Conservation (phyloP, 306 rosid species). For the Cucurbita ficifolia region DNA sequence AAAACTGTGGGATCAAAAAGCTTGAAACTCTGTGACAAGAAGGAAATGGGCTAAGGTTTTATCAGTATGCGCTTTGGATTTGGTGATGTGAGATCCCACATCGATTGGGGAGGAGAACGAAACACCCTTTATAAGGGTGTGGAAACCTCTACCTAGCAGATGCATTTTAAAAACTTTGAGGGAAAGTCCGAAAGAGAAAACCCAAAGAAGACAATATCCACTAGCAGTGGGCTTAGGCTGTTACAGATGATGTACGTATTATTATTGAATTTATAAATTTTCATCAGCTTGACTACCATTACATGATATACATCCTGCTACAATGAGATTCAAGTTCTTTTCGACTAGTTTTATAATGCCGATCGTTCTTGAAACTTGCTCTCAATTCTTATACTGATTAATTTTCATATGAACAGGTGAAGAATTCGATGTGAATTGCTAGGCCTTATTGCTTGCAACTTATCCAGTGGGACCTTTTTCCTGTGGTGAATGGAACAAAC, state of each 20-base stretch:
- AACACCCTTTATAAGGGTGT: no score
- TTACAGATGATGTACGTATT: not conserved
- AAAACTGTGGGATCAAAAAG: not conserved
- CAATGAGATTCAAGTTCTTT: not conserved
- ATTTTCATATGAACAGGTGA: not conserved
- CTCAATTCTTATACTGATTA: not conserved
- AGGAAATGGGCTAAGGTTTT: not conserved
- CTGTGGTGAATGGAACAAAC: not conserved
- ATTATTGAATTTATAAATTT: not conserved
- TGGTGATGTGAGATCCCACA: not conserved
- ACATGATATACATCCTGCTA: not conserved
- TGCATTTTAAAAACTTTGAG: no score
- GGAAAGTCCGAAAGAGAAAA: no score
- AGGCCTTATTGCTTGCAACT: not conserved
- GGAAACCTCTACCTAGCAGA: no score
- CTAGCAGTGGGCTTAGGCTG: no score
- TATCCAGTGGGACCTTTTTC: not conserved
- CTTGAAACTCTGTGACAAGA: not conserved
- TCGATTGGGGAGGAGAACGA: no score
- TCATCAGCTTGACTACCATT: not conserved
- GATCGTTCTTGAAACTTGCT: not conserved
- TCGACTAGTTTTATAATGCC: not conserved
- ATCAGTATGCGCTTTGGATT: not conserved
- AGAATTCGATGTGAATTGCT: not conserved
- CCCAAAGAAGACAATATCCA: no score